These are phyloP conservation scores for Citrus inodora DNA, from an alignment of 345 rosid species.

Conservation along the genomic window DNA sequence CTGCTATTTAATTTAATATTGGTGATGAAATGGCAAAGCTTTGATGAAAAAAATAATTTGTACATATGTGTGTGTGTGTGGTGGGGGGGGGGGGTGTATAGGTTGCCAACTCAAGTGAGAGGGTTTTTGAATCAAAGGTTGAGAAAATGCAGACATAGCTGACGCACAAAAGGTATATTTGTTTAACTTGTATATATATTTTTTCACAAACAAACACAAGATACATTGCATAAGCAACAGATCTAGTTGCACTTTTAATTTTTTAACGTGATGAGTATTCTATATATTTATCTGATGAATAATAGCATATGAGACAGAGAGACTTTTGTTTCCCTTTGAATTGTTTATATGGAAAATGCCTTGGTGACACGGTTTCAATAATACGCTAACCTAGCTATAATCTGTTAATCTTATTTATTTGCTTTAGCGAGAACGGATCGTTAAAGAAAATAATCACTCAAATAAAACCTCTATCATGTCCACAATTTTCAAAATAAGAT, in stretches of 20 bases:
- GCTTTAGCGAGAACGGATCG: no score
- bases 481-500: no score
- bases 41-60: not conserved
- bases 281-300: constrained; percentile 18
- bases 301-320: not conserved
- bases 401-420: no score
- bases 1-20: not conserved
- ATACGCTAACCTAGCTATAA: no score
- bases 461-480: no score
- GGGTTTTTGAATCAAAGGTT: not conserved
- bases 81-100: no score
- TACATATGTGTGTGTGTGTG: no score
- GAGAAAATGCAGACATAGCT: not conserved
- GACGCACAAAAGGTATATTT: not conserved
- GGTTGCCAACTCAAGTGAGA: constrained; percentile 18
- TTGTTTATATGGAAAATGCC: no score
- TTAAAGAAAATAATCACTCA: no score
- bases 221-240: constrained; percentile 30
- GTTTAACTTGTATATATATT: not conserved
- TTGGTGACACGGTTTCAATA: no score
- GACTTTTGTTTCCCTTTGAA: not conserved
- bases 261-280: constrained; percentile 27
- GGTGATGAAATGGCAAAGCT: not conserved
- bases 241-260: constrained; percentile 7
- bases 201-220: not conserved